phyloP scores from a whole-genome alignment of 805 yeast genomes.

The Myxozyma monticola region DNA sequence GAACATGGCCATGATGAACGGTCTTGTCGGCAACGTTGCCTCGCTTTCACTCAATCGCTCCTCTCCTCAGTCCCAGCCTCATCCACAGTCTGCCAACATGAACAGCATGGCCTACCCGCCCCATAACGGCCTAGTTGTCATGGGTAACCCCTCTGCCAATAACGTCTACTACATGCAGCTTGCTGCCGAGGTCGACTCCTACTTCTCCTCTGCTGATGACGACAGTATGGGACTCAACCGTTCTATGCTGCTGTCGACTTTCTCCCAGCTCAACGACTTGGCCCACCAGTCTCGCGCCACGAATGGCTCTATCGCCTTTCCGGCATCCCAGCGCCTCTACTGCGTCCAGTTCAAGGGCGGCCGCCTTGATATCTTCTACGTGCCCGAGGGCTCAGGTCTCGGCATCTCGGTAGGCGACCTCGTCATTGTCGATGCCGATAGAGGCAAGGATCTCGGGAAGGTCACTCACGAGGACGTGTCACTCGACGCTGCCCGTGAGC shows the following conservation, averaged over 20 bases:
- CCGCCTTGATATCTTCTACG: slow-evolving; percentile 72
- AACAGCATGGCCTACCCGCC: not conserved
- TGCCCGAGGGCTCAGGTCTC: slow-evolving; percentile 47
- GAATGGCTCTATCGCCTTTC: slow-evolving; percentile 7
- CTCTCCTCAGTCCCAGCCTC: not conserved
- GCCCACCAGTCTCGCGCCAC: not conserved
- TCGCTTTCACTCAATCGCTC: not conserved
- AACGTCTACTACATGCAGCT: slow-evolving; percentile 9
- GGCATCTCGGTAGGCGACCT: slow-evolving; percentile 57
- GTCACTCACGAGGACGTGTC: slow-evolving; percentile 59
- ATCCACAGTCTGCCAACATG: too few relatives aligned
- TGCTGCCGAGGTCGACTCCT: slow-evolving; percentile 19
- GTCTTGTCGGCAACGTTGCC: not conserved
- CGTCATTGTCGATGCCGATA: slow-evolving; percentile 81
- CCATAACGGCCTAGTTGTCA: not conserved
- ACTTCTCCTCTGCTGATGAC: slow-evolving; percentile 19
- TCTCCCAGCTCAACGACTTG: not conserved
- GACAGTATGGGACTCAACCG: slow-evolving; percentile 3
- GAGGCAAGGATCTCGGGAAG: slow-evolving; percentile 76
- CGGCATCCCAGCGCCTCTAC: slow-evolving; percentile 43
- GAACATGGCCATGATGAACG: not conserved
- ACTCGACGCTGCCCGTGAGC: slow-evolving; percentile 63
- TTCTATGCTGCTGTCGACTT: not conserved
- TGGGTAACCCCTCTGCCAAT: slow-evolving; percentile 14
- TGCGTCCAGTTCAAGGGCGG: slow-evolving; percentile 78